Conservation (phyloP, 2,329 filamentous ascomycete genomes). For the Fusarium keratoplasticum region DNA sequence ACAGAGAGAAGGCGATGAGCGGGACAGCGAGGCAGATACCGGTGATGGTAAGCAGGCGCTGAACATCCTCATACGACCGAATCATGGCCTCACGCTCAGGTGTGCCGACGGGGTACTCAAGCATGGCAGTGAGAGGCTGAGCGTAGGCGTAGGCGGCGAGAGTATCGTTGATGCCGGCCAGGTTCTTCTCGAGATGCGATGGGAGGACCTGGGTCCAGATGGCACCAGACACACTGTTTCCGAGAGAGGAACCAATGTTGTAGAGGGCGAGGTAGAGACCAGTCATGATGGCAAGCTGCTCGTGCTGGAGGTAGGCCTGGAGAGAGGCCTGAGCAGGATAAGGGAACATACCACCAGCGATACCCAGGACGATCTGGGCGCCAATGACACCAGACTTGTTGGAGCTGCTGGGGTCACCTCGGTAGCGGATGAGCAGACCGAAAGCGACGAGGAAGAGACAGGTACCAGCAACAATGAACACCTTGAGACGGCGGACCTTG, state of each 20-base stretch:
- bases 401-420: constrained; percentile 59
- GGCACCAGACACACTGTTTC: constrained; percentile 69
- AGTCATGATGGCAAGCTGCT: constrained; percentile 72
- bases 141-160: constrained; percentile 51
- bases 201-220: constrained; percentile 72
- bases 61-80: constrained; percentile 58
- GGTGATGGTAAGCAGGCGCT: constrained; percentile 60
- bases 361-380: constrained; percentile 70
- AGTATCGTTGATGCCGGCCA: constrained; percentile 51
- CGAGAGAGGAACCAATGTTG: constrained; percentile 71
- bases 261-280: constrained; percentile 72
- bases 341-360: constrained; percentile 72
- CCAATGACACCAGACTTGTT: constrained; percentile 69
- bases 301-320: constrained; percentile 57
- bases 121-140: constrained; percentile 51
- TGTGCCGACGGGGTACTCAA: constrained; percentile 55
- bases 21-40: constrained; percentile 63
- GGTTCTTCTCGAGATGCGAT: constrained; percentile 54
- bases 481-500: constrained; percentile 69
- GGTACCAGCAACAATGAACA: constrained; percentile 72
- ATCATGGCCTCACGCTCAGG: constrained; percentile 58
- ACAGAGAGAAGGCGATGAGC: constrained; percentile 57
- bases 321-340: constrained; percentile 61
- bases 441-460: constrained; percentile 73
- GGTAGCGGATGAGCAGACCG: constrained; percentile 72